These are phyloP conservation scores for Sporothrix variecibatus DNA, from an alignment of 2,329 filamentous ascomycete genomes.

Conservation along the genomic window DNA sequence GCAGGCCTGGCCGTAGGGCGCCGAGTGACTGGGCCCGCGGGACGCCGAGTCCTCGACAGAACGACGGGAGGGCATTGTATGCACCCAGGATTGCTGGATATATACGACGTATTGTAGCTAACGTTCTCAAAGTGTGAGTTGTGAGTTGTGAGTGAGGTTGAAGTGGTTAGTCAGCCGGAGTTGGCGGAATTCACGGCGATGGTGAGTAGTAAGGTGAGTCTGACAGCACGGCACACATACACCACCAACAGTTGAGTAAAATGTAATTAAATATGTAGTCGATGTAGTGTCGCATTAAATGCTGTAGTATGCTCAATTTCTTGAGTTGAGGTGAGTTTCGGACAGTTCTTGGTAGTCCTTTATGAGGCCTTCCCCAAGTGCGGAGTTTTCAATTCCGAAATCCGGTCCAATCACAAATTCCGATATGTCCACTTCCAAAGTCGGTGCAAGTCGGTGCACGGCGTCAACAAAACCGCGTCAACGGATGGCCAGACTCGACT, in stretches of 20 bases:
- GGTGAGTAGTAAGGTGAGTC: too few relatives aligned
- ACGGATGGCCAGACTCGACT: neutral
- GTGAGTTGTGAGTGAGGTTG: neutral
- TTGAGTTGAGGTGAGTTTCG: neutral
- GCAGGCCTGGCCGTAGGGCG: slow-evolving; percentile 23
- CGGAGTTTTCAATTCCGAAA: slow-evolving; percentile 19
- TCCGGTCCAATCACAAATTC: slow-evolving; percentile 16
- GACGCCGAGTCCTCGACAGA: neutral
- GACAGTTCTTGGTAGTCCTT: neutral
- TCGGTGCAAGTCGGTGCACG: neutral
- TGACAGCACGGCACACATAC: neutral
- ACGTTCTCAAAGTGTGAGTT: neutral
- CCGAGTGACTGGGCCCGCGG: slow-evolving; percentile 14
- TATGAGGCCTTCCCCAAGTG: neutral
- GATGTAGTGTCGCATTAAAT: too few relatives aligned
- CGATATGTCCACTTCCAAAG: slow-evolving; percentile 2
- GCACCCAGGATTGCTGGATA: too few relatives aligned
- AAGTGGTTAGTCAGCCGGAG: slow-evolving; percentile 3
- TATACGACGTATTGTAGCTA: too few relatives aligned
- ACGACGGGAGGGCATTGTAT: neutral
- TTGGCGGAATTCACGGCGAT: slow-evolving; percentile 2
- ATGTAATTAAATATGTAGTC: neutral
- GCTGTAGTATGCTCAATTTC: too few relatives aligned
- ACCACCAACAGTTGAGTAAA: neutral
- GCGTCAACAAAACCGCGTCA: neutral